Conservation (phyloP, 2,329 filamentous ascomycete species). For the Diaporthe nobilis region DNA sequence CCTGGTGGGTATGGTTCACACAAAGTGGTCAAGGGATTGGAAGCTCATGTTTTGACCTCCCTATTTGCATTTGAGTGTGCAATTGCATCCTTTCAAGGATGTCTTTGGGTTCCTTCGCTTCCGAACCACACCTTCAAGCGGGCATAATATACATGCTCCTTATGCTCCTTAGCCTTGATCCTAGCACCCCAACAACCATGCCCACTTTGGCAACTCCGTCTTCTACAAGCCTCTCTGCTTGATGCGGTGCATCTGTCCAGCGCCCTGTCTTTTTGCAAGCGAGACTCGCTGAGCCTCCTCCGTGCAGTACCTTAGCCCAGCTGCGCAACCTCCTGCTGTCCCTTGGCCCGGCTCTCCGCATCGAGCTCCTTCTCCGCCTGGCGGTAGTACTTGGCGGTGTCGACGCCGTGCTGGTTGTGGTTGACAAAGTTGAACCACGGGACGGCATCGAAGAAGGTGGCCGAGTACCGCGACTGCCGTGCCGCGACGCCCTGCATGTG, state of each 20-base stretch:
- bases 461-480: slow-evolving; percentile 92
- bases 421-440: slow-evolving; percentile 99
- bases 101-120: not conserved
- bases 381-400: slow-evolving; percentile 98
- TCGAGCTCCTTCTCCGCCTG: slow-evolving; percentile 96
- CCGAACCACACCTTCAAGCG: not conserved
- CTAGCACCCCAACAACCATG: not conserved
- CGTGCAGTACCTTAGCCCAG: slow-evolving; percentile 13
- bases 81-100: not conserved
- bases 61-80: not conserved
- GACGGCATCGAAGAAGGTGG: slow-evolving; percentile 84
- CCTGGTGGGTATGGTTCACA: too few relatives aligned
- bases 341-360: slow-evolving; percentile 67
- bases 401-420: slow-evolving; percentile 94
- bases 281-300: not conserved
- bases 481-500: slow-evolving; percentile 96
- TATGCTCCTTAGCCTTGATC: not conserved
- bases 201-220: not conserved
- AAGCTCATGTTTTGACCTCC: too few relatives aligned
- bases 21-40: too few relatives aligned
- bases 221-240: not conserved
- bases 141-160: slow-evolving; percentile 5
- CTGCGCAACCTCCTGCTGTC: slow-evolving; percentile 35
- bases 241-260: not conserved
- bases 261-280: not conserved